Percentiles rank a stretch among this genome's conserved stretches.
Conservation (phyloP, 2,329 filamentous ascomycete species). For the Nemania sp. region DNA sequence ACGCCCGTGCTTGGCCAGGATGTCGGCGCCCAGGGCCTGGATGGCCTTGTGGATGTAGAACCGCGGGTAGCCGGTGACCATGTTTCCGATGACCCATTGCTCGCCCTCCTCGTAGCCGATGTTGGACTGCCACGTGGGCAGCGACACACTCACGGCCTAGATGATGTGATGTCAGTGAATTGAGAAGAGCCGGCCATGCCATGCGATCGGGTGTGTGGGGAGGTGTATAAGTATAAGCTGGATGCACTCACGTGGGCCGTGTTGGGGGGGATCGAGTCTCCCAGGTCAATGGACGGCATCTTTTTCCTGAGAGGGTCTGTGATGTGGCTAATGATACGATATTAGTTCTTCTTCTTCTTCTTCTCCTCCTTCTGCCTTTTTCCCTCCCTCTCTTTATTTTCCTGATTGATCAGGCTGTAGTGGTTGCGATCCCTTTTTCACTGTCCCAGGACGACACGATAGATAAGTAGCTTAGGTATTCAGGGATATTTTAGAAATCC, state of each 20-base stretch:
- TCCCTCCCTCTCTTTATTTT: neutral
- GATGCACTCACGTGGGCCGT: slow-evolving; percentile 77
- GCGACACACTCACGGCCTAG: slow-evolving; percentile 91
- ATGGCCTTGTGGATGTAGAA: slow-evolving; percentile 93
- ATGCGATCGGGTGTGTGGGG: neutral
- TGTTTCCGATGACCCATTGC: slow-evolving; percentile 79
- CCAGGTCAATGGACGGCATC: slow-evolving; percentile 60
- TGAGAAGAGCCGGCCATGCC: neutral
- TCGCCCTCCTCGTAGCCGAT: slow-evolving; percentile 93
- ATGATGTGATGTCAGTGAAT: neutral
- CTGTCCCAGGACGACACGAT: too few relatives aligned
- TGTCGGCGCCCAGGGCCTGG: slow-evolving; percentile 69
- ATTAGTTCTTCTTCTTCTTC: neutral
- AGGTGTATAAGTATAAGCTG: slow-evolving; percentile 8
- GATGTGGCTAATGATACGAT: neutral
- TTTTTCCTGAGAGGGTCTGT: slow-evolving; percentile 6
- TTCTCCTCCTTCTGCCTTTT: neutral
- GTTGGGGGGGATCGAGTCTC: slow-evolving; percentile 76
- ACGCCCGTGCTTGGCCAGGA: slow-evolving; percentile 67
- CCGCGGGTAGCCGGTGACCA: slow-evolving; percentile 92
- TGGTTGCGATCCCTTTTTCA: too few relatives aligned
- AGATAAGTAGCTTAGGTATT: too few relatives aligned
- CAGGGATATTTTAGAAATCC: too few relatives aligned
- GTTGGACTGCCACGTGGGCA: slow-evolving; percentile 91
- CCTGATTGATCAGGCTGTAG: too few relatives aligned